Percentiles rank a stretch among this genome's conserved stretches.
Evolutionary conservation across 176 grass and related monocot species (phyloP).

Genomic region (Eleusine indica): DNA sequence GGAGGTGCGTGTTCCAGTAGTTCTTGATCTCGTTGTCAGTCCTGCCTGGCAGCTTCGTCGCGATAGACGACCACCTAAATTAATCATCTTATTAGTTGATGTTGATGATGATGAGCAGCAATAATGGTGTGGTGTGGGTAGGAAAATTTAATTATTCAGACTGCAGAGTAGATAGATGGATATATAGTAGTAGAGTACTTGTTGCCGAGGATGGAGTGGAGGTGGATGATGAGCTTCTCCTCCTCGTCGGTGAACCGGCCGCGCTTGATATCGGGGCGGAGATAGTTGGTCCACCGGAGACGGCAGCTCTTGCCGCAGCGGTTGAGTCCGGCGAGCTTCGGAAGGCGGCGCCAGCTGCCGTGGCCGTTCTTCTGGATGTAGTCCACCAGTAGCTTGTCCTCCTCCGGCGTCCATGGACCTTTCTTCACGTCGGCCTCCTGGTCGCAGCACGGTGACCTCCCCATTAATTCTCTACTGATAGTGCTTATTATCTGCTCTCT

Average conservation of each 20-base stretch:
- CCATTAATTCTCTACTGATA: slow-evolving; percentile 40
- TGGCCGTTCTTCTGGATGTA: slow-evolving; percentile 75
- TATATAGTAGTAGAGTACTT: slow-evolving; percentile 37
- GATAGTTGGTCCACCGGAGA: slow-evolving; percentile 96
- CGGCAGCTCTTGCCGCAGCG: slow-evolving; percentile 98
- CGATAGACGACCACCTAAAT: slow-evolving; percentile 78
- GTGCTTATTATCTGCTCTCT: not conserved
- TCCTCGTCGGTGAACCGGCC: slow-evolving; percentile 79
- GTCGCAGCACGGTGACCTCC: slow-evolving; percentile 84
- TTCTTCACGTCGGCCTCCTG: slow-evolving; percentile 76
- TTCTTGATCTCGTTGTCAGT: slow-evolving; percentile 98
- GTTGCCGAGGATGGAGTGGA: slow-evolving; percentile 74
- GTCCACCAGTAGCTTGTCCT: slow-evolving; percentile 65
- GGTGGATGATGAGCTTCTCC: slow-evolving; percentile 81
- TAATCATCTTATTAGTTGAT: no score
- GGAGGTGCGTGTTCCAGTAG: slow-evolving; percentile 94
- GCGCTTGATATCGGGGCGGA: slow-evolving; percentile 87
- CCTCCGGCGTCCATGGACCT: slow-evolving; percentile 80
- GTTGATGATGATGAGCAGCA: no score
- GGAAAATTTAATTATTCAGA: no score
- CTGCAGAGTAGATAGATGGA: no score
- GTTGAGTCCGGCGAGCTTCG: slow-evolving; percentile 84
- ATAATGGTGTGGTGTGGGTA: no score
- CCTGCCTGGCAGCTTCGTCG: slow-evolving; percentile 60
- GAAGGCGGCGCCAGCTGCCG: slow-evolving; percentile 83